phyloP scores from a whole-genome alignment of 345 rosid species.

The Clarkia xantiana region DNA sequence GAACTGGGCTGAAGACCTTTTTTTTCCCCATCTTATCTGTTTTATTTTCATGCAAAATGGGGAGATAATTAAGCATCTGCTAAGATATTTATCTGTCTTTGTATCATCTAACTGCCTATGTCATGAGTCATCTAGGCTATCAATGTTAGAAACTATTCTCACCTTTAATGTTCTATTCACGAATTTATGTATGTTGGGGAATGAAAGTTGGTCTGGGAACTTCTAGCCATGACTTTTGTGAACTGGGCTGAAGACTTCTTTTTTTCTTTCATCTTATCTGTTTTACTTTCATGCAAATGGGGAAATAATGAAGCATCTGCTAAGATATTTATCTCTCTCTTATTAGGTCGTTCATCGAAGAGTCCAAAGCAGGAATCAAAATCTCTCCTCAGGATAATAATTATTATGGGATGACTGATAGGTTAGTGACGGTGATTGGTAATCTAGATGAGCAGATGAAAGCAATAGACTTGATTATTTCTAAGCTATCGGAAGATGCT shows the following conservation, averaged over 20 bases:
- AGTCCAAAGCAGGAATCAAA: slow-evolving; percentile 88
- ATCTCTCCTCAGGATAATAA: slow-evolving; percentile 83
- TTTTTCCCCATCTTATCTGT: neutral
- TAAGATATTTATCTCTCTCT: slow-evolving; percentile 9
- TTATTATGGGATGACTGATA: slow-evolving; percentile 77
- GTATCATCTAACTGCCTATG: too few relatives aligned
- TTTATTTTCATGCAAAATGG: neutral
- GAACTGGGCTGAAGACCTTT: neutral
- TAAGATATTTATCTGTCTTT: slow-evolving; percentile 7
- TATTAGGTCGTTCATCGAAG: slow-evolving; percentile 89
- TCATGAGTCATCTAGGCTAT: too few relatives aligned
- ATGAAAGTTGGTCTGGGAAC: too few relatives aligned
- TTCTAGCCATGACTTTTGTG: too few relatives aligned
- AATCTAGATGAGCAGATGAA: slow-evolving; percentile 83
- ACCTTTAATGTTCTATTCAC: too few relatives aligned
- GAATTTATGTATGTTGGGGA: too few relatives aligned
- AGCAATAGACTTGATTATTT: slow-evolving; percentile 73
- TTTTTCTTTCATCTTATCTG: neutral
- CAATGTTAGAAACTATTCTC: too few relatives aligned
- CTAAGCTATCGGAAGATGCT: slow-evolving; percentile 76
- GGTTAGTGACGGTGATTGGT: slow-evolving; percentile 84
- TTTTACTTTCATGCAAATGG: neutral
- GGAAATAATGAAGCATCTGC: neutral
- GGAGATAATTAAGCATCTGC: neutral
- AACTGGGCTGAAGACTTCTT: neutral